A percentile compares a stretch with the other conserved stretches of the same genome.
Evolutionary conservation across 768 basidiomycete genomes (phyloP).

Genomic region (Sarcodon sp.): DNA sequence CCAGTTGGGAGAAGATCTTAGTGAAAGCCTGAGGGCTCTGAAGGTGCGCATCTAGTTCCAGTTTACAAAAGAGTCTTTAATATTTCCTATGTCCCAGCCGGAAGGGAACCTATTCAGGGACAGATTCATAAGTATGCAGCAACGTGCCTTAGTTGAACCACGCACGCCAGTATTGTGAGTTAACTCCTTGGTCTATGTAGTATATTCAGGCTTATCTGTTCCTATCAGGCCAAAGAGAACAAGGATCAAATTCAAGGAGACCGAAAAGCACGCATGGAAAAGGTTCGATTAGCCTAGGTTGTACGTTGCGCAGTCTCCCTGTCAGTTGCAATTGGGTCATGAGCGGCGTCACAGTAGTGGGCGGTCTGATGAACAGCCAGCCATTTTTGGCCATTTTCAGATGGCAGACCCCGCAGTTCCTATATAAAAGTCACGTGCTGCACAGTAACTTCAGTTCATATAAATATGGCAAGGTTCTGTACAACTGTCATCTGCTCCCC

Average conservation of each 20-base stretch:
- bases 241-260: conserved; percentile 41
- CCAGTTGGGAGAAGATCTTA: conserved; percentile 83
- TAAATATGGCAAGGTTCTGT: too few species aligned
- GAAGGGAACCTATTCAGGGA: conserved; percentile 92
- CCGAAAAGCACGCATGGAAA: conserved; percentile 76
- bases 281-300: conserved; percentile 31
- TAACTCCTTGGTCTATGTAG: neutral
- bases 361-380: too few species aligned
- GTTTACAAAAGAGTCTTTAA: neutral
- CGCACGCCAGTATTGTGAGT: conserved; percentile 67
- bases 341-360: too few species aligned
- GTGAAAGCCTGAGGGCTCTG: conserved; percentile 69
- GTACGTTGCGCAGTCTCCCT: too few species aligned
- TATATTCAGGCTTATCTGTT: conserved; percentile 1
- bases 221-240: conserved; percentile 35
- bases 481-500: neutral
- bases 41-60: conserved; percentile 40
- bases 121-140: conserved; percentile 78
- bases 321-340: too few species aligned
- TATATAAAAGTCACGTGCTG: too few species aligned
- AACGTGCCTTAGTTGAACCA: conserved; percentile 79
- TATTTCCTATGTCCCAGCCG: conserved; percentile 33
- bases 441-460: too few species aligned
- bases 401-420: too few species aligned
- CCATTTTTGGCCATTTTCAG: too few species aligned